phyloP scores from a whole-genome alignment of 129 eudicot species.

The Flaveria brownii region DNA sequence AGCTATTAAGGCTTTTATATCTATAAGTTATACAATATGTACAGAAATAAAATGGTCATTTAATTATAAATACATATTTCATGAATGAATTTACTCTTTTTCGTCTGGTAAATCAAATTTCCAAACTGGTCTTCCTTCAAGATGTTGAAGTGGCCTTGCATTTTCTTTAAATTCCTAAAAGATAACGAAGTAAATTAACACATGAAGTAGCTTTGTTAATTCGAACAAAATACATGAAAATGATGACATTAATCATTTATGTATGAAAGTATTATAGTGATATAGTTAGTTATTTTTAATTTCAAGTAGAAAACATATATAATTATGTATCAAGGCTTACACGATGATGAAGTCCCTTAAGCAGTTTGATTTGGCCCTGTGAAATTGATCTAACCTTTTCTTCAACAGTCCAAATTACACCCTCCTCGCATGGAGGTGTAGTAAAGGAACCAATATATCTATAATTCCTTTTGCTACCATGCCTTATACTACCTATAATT shows the following conservation, averaged over 20 bases:
- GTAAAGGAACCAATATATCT: conserved; percentile 68
- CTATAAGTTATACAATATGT: no score
- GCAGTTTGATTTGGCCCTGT: conserved; percentile 41
- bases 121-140: conserved; percentile 38
- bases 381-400: conserved; percentile 46
- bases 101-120: conserved; percentile 23
- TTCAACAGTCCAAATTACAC: conserved; percentile 54
- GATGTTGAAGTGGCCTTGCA: conserved; percentile 56
- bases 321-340: conserved; percentile 26
- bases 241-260: not conserved
- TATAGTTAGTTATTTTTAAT: not conserved
- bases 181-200: not conserved
- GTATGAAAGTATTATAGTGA: not conserved
- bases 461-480: conserved; percentile 42
- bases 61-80: not conserved
- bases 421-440: conserved; percentile 63
- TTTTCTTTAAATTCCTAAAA: conserved; percentile 49
- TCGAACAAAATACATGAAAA: not conserved
- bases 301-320: not conserved
- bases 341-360: conserved; percentile 38
- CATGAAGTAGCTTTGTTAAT: not conserved
- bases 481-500: conserved; percentile 23
- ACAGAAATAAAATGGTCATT: no score
- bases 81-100: not conserved
- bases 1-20: no score